Percentiles rank a stretch among this genome's conserved stretches.
Conservation (phyloP, 2,329 filamentous ascomycete genomes). For the Paraphaeosphaeria sporulosa region DNA sequence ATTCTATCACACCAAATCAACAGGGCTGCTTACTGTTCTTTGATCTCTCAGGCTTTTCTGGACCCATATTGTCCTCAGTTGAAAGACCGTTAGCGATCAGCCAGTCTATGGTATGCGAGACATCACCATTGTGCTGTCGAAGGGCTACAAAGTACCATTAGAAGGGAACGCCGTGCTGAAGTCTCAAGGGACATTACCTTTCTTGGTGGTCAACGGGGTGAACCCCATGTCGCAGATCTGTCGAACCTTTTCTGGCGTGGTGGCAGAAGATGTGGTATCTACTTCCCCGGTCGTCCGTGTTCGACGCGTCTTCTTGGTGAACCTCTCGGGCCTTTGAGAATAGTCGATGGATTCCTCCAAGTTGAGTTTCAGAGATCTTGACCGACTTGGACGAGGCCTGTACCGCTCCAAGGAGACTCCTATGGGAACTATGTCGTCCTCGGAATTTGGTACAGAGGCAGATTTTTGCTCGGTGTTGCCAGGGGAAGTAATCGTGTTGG, state of each 20-base stretch:
- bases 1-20: background rate
- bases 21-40: constrained; percentile 12
- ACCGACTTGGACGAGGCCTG: constrained; percentile 47
- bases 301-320: constrained; percentile 29
- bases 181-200: background rate
- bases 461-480: constrained; percentile 15
- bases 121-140: constrained; percentile 36
- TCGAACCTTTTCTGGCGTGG: constrained; percentile 39
- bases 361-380: constrained; percentile 38
- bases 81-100: constrained; percentile 34
- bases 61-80: constrained; percentile 39
- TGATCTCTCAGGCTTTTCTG: constrained; percentile 23
- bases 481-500: background rate
- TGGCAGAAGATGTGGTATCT: constrained; percentile 10
- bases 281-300: constrained; percentile 30
- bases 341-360: constrained; percentile 36
- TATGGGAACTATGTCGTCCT: constrained; percentile 35
- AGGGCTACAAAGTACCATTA: constrained; percentile 23
- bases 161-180: background rate
- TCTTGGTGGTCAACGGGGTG: constrained; percentile 38
- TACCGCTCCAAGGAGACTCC: constrained; percentile 44
- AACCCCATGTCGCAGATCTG: constrained; percentile 49
- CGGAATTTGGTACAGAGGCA: constrained; percentile 21
- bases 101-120: constrained; percentile 42
- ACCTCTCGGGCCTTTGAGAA: constrained; percentile 39